phyloP scores from a whole-genome alignment of 169 alveolate genomes.

The Cytauxzoon felis region DNA sequence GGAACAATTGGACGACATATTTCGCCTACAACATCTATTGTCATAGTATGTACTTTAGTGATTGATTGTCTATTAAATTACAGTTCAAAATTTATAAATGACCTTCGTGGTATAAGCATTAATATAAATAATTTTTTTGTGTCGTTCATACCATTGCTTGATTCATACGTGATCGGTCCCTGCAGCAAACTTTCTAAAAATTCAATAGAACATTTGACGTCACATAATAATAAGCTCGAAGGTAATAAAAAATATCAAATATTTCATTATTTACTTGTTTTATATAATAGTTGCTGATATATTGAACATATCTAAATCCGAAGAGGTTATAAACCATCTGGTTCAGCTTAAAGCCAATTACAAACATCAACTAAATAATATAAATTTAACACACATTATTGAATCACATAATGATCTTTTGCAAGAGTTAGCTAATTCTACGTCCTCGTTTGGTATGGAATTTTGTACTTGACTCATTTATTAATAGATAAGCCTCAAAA shows the following conservation, averaged over 20 bases:
- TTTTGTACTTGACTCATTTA: neutral
- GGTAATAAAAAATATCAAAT: neutral
- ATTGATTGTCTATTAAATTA: neutral
- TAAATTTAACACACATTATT: constrained; percentile 12
- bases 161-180: constrained; percentile 60
- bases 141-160: constrained; percentile 55
- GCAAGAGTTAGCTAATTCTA: constrained; percentile 49
- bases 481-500: constrained; percentile 51
- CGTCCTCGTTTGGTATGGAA: constrained; percentile 42
- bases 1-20: constrained; percentile 57
- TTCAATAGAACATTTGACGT: constrained; percentile 26
- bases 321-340: constrained; percentile 48
- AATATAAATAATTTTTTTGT: constrained; percentile 58
- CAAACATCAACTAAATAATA: neutral
- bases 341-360: constrained; percentile 24
- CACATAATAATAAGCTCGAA: constrained; percentile 39
- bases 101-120: constrained; percentile 58
- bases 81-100: constrained; percentile 63
- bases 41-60: constrained; percentile 54
- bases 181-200: constrained; percentile 16
- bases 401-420: constrained; percentile 57
- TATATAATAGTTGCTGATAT: constrained; percentile 52
- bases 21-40: constrained; percentile 46
- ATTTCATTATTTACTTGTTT: neutral
- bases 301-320: constrained; percentile 42